Percentiles rank a stretch among this genome's conserved stretches.
These are phyloP conservation scores for Nakazawaea pomicola DNA, from an alignment of 805 yeast genomes.

Conservation along the genomic window DNA sequence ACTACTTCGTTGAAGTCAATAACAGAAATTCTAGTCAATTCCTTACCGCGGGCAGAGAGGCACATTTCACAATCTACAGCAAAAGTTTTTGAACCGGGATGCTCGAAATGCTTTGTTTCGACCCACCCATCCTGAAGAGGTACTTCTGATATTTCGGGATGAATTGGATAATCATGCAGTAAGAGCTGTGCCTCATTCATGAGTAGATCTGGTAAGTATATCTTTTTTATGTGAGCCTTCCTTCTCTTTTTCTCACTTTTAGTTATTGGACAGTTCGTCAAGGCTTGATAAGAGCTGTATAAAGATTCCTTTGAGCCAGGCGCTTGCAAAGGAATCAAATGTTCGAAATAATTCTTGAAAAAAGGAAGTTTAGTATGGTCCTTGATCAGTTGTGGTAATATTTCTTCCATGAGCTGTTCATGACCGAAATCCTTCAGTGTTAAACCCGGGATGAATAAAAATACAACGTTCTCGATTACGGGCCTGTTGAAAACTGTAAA, in stretches of 20 bases:
- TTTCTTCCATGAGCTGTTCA: conserved; percentile 15
- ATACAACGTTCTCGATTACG: conserved; percentile 48
- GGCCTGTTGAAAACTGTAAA: conserved; percentile 41
- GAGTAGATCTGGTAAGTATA: conserved; percentile 46
- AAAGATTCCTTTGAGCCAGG: conserved; percentile 65
- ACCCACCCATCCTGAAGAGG: conserved; percentile 38
- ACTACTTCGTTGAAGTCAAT: conserved; percentile 58
- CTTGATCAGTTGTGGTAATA: background rate
- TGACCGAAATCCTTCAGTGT: conserved; percentile 38
- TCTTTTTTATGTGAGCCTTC: conserved; percentile 28
- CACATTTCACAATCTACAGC: conserved; percentile 97
- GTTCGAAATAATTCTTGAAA: conserved; percentile 34
- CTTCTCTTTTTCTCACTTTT: conserved; percentile 48
- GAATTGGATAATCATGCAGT: conserved; percentile 57
- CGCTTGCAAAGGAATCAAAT: conserved; percentile 43
- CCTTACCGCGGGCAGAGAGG: conserved; percentile 53
- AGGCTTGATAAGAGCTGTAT: conserved; percentile 49
- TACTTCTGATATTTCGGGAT: conserved; percentile 28
- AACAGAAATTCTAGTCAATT: conserved; percentile 72
- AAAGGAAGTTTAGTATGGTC: conserved; percentile 15
- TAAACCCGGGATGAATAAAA: conserved; percentile 64
- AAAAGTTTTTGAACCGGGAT: conserved; percentile 58
- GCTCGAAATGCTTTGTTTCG: conserved; percentile 47
- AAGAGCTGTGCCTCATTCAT: conserved; percentile 44
- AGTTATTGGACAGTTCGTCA: conserved; percentile 52